Percentiles rank a stretch among this genome's conserved stretches.
Conservation (phyloP, 192 early-diverging fungal genomes). For the Kappamyces sp. region DNA sequence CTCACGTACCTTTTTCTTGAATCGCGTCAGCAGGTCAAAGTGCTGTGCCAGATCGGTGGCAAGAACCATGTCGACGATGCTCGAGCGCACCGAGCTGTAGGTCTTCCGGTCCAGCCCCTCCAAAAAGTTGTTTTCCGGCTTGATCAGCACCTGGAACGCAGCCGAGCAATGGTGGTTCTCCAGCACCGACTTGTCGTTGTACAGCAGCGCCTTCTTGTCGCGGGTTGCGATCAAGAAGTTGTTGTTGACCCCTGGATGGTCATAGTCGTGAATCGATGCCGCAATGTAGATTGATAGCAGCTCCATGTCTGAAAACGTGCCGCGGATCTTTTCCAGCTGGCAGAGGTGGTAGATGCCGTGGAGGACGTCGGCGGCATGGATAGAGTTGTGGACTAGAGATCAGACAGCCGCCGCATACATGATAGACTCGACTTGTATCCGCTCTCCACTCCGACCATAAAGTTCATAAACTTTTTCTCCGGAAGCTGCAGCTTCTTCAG, state of each 20-base stretch:
- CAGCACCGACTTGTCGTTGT: constrained; percentile 56
- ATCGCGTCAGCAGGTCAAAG: constrained; percentile 37
- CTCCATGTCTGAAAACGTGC: constrained; percentile 43
- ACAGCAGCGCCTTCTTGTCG: constrained; percentile 41
- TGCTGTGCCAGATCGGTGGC: constrained; percentile 50
- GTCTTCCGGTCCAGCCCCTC: constrained; percentile 30
- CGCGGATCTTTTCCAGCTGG: constrained; percentile 22
- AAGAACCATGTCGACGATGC: constrained; percentile 51
- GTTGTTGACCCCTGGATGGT: constrained; percentile 57
- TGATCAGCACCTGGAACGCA: constrained; percentile 44
- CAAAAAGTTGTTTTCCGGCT: constrained; percentile 39
- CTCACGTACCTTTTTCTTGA: constrained; percentile 41
- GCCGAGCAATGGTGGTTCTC: constrained; percentile 56
- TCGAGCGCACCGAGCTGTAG: constrained; percentile 32
- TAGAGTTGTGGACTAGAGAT: constrained; percentile 44
- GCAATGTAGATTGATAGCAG: constrained; percentile 43
- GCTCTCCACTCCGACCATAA: constrained; percentile 36
- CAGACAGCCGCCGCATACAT: constrained; percentile 27
- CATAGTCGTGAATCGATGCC: constrained; percentile 55
- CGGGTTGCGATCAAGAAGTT: constrained; percentile 44
- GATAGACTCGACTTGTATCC: constrained; percentile 42
- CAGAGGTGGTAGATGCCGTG: constrained; percentile 48
- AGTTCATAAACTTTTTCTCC: constrained; percentile 37
- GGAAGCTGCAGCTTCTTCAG: constrained; percentile 31
- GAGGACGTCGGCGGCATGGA: constrained; percentile 50